Evolutionary conservation across 129 eudicot genomes (phyloP).

Genomic region (Centella asiatica): DNA sequence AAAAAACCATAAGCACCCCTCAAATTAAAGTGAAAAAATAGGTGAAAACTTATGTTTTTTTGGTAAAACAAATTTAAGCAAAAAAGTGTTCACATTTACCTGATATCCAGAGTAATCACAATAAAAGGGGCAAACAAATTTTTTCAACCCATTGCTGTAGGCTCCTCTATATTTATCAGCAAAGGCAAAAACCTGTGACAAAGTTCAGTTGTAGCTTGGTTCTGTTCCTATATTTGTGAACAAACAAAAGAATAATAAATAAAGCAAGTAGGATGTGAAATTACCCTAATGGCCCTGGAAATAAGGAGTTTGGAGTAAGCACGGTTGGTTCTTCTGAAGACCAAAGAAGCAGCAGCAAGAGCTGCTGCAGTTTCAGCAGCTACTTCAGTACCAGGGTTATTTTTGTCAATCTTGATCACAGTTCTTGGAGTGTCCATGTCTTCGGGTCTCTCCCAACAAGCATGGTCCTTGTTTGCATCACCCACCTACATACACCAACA

Average conservation of each 20-base stretch:
- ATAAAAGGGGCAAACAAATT: slow-evolving; percentile 71
- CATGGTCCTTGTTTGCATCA: slow-evolving; percentile 80
- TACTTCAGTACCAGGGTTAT: slow-evolving; percentile 90
- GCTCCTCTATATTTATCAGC: slow-evolving; percentile 92
- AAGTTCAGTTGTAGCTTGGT: neutral
- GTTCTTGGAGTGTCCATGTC: slow-evolving; percentile 99
- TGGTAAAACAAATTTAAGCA: neutral
- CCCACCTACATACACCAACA: slow-evolving; percentile 52
- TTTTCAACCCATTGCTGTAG: slow-evolving; percentile 59
- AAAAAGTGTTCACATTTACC: slow-evolving; percentile 26
- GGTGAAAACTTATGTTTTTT: too few relatives aligned
- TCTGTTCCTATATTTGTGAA: neutral
- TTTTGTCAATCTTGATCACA: slow-evolving; percentile 70
- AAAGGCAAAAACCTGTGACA: slow-evolving; percentile 76
- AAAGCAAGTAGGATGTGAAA: neutral
- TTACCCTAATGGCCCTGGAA: slow-evolving; percentile 78
- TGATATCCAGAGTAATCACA: slow-evolving; percentile 77
- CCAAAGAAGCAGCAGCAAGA: slow-evolving; percentile 94
- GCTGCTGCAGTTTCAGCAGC: slow-evolving; percentile 99
- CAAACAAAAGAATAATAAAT: neutral
- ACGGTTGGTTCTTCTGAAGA: slow-evolving; percentile 64
- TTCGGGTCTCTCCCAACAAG: slow-evolving; percentile 99
- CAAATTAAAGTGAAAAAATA: neutral
- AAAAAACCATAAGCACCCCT: neutral
- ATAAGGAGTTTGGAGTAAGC: slow-evolving; percentile 64